phyloP scores from a whole-genome alignment of 371 early-diverging fungal species.

The Parasitella parasitica region DNA sequence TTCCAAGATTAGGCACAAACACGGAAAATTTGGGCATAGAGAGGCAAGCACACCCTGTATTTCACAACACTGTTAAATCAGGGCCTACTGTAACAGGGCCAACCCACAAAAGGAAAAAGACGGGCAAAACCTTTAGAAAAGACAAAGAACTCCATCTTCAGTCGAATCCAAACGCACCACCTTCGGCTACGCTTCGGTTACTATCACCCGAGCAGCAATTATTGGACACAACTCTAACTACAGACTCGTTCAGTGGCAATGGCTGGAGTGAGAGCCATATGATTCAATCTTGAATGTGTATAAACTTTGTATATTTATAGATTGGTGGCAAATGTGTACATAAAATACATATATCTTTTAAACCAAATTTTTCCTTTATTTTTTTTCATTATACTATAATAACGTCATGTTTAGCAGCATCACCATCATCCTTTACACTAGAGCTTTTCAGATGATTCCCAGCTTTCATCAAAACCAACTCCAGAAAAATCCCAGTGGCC shows the following conservation, averaged over 20 bases:
- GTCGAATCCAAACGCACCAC: neutral
- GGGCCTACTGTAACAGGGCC: neutral
- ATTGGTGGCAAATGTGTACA: no score
- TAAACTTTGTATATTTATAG: neutral
- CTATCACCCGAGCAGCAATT: conserved; percentile 12
- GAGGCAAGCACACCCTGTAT: conserved; percentile 36
- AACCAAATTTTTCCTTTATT: no score
- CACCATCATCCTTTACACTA: neutral
- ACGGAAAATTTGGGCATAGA: conserved; percentile 53
- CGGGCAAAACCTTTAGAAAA: neutral
- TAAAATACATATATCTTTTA: no score
- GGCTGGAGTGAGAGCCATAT: conserved; percentile 29
- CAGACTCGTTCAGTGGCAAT: conserved; percentile 17
- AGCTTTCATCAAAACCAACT: conserved; percentile 40
- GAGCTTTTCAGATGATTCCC: conserved; percentile 12
- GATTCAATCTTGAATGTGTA: conserved; percentile 22
- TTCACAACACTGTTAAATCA: conserved; percentile 1
- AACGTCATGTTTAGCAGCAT: neutral
- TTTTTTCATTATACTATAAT: neutral
- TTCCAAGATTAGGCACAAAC: conserved; percentile 63
- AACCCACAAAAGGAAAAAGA: neutral
- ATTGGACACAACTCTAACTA: conserved; percentile 18
- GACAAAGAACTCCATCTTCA: conserved; percentile 5
- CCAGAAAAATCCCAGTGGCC: conserved; percentile 45
- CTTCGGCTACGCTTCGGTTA: neutral